A percentile compares a stretch with the other conserved stretches of the same genome.
These are phyloP conservation scores for Pichia sp. DNA, from an alignment of 1,139 yeast species.

Conservation along the genomic window DNA sequence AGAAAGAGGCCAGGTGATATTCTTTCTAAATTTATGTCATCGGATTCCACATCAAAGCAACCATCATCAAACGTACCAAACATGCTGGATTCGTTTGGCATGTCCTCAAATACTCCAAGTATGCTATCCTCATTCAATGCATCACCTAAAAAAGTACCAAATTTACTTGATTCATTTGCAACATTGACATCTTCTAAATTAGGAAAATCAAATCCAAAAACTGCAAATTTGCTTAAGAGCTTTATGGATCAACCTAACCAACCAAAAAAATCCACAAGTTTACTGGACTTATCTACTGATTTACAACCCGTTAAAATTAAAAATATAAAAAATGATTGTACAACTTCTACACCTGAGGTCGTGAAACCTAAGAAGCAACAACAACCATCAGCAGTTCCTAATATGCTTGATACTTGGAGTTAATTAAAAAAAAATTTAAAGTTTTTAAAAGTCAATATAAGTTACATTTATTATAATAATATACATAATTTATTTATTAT, in stretches of 20 bases:
- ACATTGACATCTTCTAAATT: neutral
- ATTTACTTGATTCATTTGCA: slow-evolving; percentile 4
- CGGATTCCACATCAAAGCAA: neutral
- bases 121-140: neutral
- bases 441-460: neutral
- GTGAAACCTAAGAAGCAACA: neutral
- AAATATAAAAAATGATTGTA: neutral
- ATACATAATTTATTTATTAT: neutral
- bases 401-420: slow-evolving; percentile 13
- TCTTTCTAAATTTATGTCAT: slow-evolving; percentile 12
- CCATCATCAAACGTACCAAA: neutral
- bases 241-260: neutral
- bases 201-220: neutral
- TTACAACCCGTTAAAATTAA: neutral
- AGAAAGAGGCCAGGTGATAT: slow-evolving; percentile 17
- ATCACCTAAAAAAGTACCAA: neutral
- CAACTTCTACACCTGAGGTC: neutral
- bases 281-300: neutral
- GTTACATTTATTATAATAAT: neutral
- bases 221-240: neutral
- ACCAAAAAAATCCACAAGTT: neutral
- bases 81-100: slow-evolving; percentile 1
- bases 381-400: neutral
- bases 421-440: neutral
- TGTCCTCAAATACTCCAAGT: neutral